Base-by-base conservation (phyloP, 192 early-diverging fungal species). In the Mortierella hygrophila region DNA sequence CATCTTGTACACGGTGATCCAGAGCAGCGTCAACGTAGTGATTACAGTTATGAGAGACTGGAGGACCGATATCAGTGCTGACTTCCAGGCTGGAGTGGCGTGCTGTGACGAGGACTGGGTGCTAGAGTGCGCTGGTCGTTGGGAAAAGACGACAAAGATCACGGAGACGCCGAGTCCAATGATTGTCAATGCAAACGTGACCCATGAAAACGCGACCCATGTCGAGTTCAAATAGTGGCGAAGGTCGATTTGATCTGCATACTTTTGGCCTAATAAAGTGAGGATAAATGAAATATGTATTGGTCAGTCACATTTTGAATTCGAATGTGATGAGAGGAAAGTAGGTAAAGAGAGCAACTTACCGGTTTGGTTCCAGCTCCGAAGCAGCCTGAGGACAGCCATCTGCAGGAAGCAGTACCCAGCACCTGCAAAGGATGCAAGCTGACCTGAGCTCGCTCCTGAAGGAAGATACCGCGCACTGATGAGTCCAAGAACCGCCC, bases 301-400 rank as follows among this genome's bases (percentile, higher is more conserved):
- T 46, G 44, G 13, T 46, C 11, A 46, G 44, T 46, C 44, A 46
- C 6, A 65, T 0, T 5, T 37, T n/a, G 37, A 5, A 3, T 44
- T n/a, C 21, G 6, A 38, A 20, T n/a, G 6, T 73, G 4, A 32
- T 42, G 16, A 15, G 41, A 55, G 20, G 7, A 46, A 29, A 29
- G 0, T 6, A 6, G 11, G 16, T 13, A 46, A 15, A 18, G 1
- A 4, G n/a, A 35, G 10, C n/a, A 49, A 18, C 15, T 21, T 79
- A 88, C 89, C 89, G 37, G 83, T 91, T 57, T 90, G 87, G 69
- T 90, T 91, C 91, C 91, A 92, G 21, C 63, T 63, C 46, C 88
- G 63, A 11, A 89, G 72, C 1, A 91, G 10, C 21, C 91, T 82
- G n/a, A 92, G 71, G 26, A 90, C 49, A 21, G 78, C 52, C 77